These are phyloP conservation scores for Didymella pinodella DNA, from an alignment of 2,329 filamentous ascomycete genomes.

Conservation along the genomic window DNA sequence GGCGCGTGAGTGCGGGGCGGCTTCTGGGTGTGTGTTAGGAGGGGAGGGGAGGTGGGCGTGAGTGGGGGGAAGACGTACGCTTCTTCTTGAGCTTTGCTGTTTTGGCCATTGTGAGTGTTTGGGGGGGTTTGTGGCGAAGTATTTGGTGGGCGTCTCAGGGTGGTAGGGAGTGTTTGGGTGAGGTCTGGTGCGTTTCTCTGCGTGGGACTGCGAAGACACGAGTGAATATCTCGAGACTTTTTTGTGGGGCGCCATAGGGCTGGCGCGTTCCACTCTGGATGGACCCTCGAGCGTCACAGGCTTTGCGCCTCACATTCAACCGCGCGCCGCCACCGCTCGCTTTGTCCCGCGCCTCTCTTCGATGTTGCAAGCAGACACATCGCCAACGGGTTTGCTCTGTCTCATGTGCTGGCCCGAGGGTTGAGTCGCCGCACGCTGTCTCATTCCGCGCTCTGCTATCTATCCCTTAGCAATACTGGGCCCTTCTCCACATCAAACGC, in stretches of 20 bases:
- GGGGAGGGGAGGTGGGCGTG: neutral
- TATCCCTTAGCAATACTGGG: slow-evolving; percentile 20
- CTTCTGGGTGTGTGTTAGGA: slow-evolving; percentile 54
- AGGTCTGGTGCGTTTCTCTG: neutral
- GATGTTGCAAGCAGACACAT: slow-evolving; percentile 46
- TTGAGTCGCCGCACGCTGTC: slow-evolving; percentile 30
- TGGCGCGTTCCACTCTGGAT: neutral
- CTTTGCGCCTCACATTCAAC: slow-evolving; percentile 27
- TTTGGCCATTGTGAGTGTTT: slow-evolving; percentile 54
- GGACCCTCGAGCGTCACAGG: slow-evolving; percentile 16
- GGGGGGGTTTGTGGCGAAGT: neutral
- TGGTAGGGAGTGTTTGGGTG: neutral
- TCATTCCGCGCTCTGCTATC: slow-evolving; percentile 24
- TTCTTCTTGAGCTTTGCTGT: slow-evolving; percentile 58
- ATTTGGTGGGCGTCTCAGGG: neutral
- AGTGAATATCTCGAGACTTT: slow-evolving; percentile 8
- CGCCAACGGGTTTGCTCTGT: slow-evolving; percentile 41
- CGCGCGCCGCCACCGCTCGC: slow-evolving; percentile 25
- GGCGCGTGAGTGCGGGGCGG: slow-evolving; percentile 75
- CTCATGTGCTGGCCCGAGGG: slow-evolving; percentile 46
- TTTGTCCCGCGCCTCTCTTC: slow-evolving; percentile 28
- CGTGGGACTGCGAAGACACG: neutral
- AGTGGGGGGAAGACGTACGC: slow-evolving; percentile 35
- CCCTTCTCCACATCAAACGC: slow-evolving; percentile 9
- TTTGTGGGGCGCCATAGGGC: slow-evolving; percentile 16